Percentiles rank a stretch among this genome's conserved stretches.
phyloP scores from a whole-genome alignment of 371 early-diverging fungal species.

The Scutellospora calospora region DNA sequence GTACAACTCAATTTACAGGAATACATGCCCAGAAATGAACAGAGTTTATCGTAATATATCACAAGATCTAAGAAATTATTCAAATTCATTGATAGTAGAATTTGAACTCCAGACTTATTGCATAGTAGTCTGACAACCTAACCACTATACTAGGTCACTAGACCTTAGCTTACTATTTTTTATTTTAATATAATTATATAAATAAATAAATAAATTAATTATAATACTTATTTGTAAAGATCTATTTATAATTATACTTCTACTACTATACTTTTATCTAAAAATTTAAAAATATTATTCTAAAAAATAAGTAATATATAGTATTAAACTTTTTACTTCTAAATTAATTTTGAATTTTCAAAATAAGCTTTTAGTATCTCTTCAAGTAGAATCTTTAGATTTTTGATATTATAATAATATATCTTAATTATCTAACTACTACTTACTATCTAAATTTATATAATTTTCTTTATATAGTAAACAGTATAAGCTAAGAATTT shows the following conservation, averaged over 20 bases:
- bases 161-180: too few relatives aligned
- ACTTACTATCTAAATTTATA: constrained; percentile 1
- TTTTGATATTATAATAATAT: constrained; percentile 12
- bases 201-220: too few relatives aligned
- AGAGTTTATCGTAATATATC: too few relatives aligned
- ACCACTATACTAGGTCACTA: too few relatives aligned
- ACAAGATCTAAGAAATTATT: too few relatives aligned
- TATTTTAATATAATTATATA: too few relatives aligned
- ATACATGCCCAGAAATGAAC: too few relatives aligned
- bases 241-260: background rate
- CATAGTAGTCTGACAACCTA: too few relatives aligned
- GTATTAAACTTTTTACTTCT: background rate
- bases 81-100: too few relatives aligned
- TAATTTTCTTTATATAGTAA: background rate
- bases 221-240: too few relatives aligned
- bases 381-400: background rate
- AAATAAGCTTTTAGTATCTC: background rate
- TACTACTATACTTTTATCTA: background rate
- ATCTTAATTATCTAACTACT: background rate
- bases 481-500: background rate
- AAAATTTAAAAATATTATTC: background rate
- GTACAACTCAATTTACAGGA: too few relatives aligned
- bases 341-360: background rate
- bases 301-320: background rate
- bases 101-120: too few relatives aligned